Evolutionary conservation across 805 yeast species (phyloP).

Genomic region (Helenozyma rhizophorensis): DNA sequence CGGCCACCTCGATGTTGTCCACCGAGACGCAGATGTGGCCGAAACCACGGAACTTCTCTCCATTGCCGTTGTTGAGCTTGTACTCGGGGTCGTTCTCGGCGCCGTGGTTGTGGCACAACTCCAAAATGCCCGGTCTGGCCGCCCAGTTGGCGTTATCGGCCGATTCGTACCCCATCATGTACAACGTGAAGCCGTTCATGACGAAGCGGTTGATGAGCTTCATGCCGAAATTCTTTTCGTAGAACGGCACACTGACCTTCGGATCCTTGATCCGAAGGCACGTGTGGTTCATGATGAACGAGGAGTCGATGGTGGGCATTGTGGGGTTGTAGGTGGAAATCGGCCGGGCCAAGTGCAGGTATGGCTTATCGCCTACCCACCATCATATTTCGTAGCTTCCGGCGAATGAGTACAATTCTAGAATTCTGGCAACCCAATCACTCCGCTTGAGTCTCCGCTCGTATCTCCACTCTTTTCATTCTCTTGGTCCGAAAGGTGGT

Average conservation of each 20-base stretch:
- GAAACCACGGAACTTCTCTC: constrained; percentile 80
- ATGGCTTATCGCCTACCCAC: too few species aligned
- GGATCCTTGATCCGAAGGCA: constrained; percentile 84
- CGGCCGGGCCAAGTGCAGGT: too few species aligned
- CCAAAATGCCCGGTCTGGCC: constrained; percentile 66
- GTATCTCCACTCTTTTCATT: too few species aligned
- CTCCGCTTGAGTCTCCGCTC: too few species aligned
- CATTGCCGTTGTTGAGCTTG: constrained; percentile 74
- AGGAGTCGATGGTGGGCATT: constrained; percentile 31
- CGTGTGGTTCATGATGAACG: constrained; percentile 58
- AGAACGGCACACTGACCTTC: constrained; percentile 64
- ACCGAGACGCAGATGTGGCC: constrained; percentile 93
- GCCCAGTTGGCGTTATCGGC: constrained; percentile 40
- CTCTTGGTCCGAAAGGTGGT: too few species aligned
- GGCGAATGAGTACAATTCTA: too few species aligned
- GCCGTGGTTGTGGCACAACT: constrained; percentile 79
- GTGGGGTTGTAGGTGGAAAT: too few species aligned
- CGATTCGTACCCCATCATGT: constrained; percentile 59
- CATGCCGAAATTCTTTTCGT: constrained; percentile 72
- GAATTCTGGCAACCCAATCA: too few species aligned
- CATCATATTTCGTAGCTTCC: too few species aligned
- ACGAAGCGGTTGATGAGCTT: constrained; percentile 49
- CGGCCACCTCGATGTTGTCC: constrained; percentile 64
- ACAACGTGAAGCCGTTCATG: constrained; percentile 56
- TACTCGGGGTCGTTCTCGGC: constrained; percentile 54